A percentile compares a stretch with the other conserved stretches of the same genome.
Evolutionary conservation across 2,329 filamentous ascomycete species (phyloP).

Genomic region (Aspergillus pseudoviridinutans): DNA sequence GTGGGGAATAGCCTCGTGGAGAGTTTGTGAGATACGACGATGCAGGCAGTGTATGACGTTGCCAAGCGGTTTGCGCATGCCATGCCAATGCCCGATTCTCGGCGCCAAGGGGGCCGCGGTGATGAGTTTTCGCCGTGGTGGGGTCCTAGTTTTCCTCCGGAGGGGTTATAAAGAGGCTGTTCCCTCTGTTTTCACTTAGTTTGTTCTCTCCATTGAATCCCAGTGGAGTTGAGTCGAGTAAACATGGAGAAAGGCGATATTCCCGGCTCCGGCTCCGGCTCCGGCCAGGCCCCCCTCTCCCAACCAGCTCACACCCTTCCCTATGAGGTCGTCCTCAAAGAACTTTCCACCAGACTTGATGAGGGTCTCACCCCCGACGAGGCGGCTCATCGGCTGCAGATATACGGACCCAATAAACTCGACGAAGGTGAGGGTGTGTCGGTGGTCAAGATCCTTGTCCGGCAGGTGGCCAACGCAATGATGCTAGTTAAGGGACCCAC

Average conservation of each 20-base stretch:
- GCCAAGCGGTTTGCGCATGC: no score
- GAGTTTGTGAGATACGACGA: neutral
- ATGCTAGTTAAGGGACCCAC: constrained; percentile 50
- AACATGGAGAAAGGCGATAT: neutral
- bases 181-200: neutral
- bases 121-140: neutral
- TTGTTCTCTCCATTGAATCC: no score
- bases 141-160: neutral
- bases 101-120: neutral
- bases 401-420: constrained; percentile 61
- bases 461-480: constrained; percentile 66
- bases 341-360: constrained; percentile 54
- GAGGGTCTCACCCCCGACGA: constrained; percentile 56
- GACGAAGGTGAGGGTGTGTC: constrained; percentile 61
- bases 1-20: neutral
- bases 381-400: constrained; percentile 52
- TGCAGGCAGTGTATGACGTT: neutral
- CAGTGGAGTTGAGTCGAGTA: neutral
- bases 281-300: constrained; percentile 25
- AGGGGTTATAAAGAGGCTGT: neutral
- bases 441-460: constrained; percentile 66
- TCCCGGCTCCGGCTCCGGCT: neutral
- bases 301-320: constrained; percentile 60
- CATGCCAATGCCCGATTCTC: neutral
- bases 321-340: constrained; percentile 49